phyloP scores from a whole-genome alignment of 164 flowering plant genomes.

The Platanus orientalis region DNA sequence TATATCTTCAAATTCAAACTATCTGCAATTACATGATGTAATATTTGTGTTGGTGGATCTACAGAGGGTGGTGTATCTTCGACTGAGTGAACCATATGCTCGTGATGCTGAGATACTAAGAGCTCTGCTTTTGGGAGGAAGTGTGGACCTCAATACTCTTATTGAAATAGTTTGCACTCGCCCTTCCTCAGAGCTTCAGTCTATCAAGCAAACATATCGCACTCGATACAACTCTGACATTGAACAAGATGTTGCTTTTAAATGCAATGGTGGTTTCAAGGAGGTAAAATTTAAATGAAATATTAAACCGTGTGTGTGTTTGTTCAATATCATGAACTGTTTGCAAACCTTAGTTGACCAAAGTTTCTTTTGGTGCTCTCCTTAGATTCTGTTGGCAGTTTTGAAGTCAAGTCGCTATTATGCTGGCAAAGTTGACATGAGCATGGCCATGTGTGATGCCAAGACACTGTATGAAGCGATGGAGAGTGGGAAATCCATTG shows the following conservation, averaged over 20 bases:
- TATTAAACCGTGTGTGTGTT: too few species aligned
- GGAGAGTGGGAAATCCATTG: conserved; percentile 34
- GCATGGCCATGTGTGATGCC: conserved; percentile 48
- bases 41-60: neutral
- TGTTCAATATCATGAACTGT: too few species aligned
- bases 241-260: conserved; percentile 31
- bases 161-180: conserved; percentile 32
- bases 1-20: neutral
- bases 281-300: conserved; percentile 18
- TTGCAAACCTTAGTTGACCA: too few species aligned
- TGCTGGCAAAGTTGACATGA: conserved; percentile 21
- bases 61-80: conserved; percentile 27
- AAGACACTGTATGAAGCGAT: conserved; percentile 40
- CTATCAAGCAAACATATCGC: conserved; percentile 25
- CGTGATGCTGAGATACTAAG: conserved; percentile 33
- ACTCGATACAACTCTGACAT: conserved; percentile 23
- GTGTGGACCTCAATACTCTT: conserved; percentile 16
- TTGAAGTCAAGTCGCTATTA: conserved; percentile 19
- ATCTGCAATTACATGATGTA: too few species aligned
- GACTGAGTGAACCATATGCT: conserved; percentile 25
- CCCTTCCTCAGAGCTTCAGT: conserved; percentile 25
- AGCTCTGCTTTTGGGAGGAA: conserved; percentile 14
- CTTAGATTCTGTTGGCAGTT: conserved; percentile 26
- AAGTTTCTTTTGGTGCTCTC: neutral
- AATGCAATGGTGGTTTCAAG: conserved; percentile 18